phyloP scores from a whole-genome alignment of 2,329 filamentous ascomycete species.

The Fusarium aywerte region DNA sequence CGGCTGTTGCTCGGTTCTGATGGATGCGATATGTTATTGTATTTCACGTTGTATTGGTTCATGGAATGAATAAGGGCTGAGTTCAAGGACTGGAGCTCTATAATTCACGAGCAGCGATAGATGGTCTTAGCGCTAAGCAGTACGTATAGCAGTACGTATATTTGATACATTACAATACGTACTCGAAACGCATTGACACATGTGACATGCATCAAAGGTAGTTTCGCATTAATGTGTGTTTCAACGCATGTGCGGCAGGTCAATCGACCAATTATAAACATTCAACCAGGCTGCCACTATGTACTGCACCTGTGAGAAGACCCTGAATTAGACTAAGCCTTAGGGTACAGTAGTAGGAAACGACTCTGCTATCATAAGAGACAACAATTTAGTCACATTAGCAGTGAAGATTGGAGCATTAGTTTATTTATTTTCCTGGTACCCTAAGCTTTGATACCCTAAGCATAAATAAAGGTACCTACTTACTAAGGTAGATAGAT shows the following conservation, averaged over 20 bases:
- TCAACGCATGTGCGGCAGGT: neutral
- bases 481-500: neutral
- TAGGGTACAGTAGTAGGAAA: too few species aligned
- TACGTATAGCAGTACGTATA: too few species aligned
- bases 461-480: too few species aligned
- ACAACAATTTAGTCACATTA: too few species aligned
- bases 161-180: neutral
- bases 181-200: neutral
- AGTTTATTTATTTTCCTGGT: too few species aligned
- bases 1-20: too few species aligned
- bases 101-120: conserved; percentile 2
- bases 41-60: neutral
- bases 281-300: too few species aligned
- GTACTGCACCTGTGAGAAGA: too few species aligned
- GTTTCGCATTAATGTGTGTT: conserved; percentile 1
- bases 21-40: neutral
- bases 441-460: too few species aligned
- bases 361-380: too few species aligned
- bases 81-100: neutral
- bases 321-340: conserved; percentile 13
- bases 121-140: conserved; percentile 1
- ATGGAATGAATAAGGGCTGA: neutral
- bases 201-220: neutral
- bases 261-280: conserved; percentile 1
- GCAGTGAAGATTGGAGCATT: too few species aligned